A percentile compares a stretch with the other conserved stretches of the same genome.
Conservation (phyloP, 2,329 filamentous ascomycete genomes). For the Pochonia chlamydosporia region DNA sequence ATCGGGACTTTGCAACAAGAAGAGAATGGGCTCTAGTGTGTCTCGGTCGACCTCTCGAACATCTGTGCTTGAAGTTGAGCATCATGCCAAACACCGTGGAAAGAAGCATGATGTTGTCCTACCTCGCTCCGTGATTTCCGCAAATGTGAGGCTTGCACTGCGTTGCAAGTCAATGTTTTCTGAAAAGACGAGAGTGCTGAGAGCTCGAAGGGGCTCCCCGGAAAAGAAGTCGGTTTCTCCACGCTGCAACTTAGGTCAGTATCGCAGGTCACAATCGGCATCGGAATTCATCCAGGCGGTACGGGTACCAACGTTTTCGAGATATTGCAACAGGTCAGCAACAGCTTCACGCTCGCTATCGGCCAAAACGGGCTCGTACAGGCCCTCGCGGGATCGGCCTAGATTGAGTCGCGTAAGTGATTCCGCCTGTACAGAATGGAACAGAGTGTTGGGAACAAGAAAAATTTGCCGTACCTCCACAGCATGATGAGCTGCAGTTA, state of each 20-base stretch:
- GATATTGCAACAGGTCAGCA: slow-evolving; percentile 87
- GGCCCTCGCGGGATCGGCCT: slow-evolving; percentile 74
- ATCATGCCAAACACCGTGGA: no score
- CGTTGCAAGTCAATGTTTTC: slow-evolving; percentile 97
- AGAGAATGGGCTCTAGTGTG: slow-evolving; percentile 92
- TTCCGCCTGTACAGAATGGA: slow-evolving; percentile 1
- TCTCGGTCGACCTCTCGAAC: slow-evolving; percentile 92
- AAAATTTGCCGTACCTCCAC: slow-evolving; percentile 36
- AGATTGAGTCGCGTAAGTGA: slow-evolving; percentile 22
- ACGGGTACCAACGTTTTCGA: slow-evolving; percentile 76
- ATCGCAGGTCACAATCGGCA: neutral
- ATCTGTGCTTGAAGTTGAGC: slow-evolving; percentile 50
- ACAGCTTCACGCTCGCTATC: slow-evolving; percentile 97
- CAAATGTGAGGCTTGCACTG: slow-evolving; percentile 96
- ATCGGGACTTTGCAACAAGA: slow-evolving; percentile 88
- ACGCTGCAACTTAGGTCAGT: slow-evolving; percentile 50
- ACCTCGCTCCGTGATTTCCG: slow-evolving; percentile 98
- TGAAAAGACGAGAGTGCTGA: slow-evolving; percentile 95
- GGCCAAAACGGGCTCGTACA: slow-evolving; percentile 82
- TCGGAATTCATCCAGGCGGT: neutral
- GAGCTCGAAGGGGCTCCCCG: slow-evolving; percentile 84
- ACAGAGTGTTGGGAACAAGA: neutral
- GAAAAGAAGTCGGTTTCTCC: slow-evolving; percentile 98
- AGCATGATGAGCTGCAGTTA: slow-evolving; percentile 55
- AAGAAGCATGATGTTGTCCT: slow-evolving; percentile 22